Evolutionary conservation across 169 alveolate genomes (phyloP).

Genomic region (Perkinsus marinus): DNA sequence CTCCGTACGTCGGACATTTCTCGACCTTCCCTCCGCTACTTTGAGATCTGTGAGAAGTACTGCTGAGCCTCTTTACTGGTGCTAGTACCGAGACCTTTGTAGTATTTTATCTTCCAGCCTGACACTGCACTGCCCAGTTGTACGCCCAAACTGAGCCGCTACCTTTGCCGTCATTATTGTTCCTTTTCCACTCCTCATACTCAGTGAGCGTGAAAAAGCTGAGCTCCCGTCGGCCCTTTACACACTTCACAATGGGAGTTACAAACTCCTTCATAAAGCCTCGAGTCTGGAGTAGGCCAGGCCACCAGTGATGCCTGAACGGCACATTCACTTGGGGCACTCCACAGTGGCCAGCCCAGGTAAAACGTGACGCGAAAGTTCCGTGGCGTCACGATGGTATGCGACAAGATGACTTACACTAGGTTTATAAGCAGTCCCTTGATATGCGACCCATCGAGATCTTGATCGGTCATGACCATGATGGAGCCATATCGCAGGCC

Average conservation of each 20-base stretch:
- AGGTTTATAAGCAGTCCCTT: constrained; percentile 97
- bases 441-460: constrained; percentile 98
- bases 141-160: neutral
- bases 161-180: constrained; percentile 39
- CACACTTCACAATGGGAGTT: constrained; percentile 91
- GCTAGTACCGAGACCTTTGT: constrained; percentile 99
- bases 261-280: constrained; percentile 95
- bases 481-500: constrained; percentile 92
- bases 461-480: constrained; percentile 99
- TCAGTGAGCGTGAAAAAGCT: constrained; percentile 94
- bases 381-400: no score
- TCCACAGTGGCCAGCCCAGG: neutral
- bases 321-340: neutral
- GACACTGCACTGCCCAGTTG: neutral
- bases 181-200: constrained; percentile 84
- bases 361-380: no score
- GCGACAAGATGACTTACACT: constrained; percentile 33
- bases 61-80: constrained; percentile 95
- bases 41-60: constrained; percentile 83
- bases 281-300: constrained; percentile 75
- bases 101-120: constrained; percentile 93
- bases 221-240: constrained; percentile 25
- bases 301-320: constrained; percentile 90
- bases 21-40: constrained; percentile 75
- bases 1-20: neutral